Conservation (phyloP, 371 early-diverging fungal species). For the Mucor lusitanicus region DNA sequence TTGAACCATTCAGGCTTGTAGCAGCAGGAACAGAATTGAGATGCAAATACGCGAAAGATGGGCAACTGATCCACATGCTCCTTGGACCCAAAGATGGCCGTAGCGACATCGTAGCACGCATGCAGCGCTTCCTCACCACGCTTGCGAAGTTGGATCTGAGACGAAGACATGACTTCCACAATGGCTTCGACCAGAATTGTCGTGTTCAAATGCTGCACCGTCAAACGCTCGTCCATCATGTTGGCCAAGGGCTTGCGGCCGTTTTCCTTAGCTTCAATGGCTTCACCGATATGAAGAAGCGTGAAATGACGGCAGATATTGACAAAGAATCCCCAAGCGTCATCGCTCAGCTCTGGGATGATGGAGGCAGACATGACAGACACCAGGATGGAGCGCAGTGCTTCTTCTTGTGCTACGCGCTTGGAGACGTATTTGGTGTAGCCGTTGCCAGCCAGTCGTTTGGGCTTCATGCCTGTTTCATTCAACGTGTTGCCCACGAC, state of each 20-base stretch:
- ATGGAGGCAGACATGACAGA: constrained; percentile 72
- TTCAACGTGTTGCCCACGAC: constrained; percentile 37
- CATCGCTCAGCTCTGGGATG: constrained; percentile 61
- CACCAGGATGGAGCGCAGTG: constrained; percentile 61
- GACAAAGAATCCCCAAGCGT: constrained; percentile 70
- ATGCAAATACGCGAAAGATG: constrained; percentile 77
- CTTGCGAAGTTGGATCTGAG: constrained; percentile 61
- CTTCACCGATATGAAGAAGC: constrained; percentile 69
- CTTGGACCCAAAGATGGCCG: constrained; percentile 58
- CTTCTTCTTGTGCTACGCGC: constrained; percentile 69
- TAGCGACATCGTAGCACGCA: constrained; percentile 66
- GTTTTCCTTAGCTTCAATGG: constrained; percentile 58
- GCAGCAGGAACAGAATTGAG: constrained; percentile 81
- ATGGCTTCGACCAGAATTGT: constrained; percentile 79
- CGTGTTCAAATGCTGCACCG: constrained; percentile 54
- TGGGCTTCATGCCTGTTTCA: constrained; percentile 44
- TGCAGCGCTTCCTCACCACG: constrained; percentile 71
- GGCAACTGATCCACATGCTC: constrained; percentile 67
- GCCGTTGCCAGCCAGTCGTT: constrained; percentile 41
- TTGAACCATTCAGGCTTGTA: constrained; percentile 84
- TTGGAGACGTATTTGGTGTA: constrained; percentile 51
- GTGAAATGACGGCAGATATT: constrained; percentile 78
- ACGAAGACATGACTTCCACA: constrained; percentile 78
- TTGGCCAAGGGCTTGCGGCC: constrained; percentile 49
- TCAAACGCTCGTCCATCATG: constrained; percentile 48